A percentile compares a stretch with the other conserved stretches of the same genome.
Evolutionary conservation across 345 rosid species (phyloP).

Genomic region (Brassica nigra): DNA sequence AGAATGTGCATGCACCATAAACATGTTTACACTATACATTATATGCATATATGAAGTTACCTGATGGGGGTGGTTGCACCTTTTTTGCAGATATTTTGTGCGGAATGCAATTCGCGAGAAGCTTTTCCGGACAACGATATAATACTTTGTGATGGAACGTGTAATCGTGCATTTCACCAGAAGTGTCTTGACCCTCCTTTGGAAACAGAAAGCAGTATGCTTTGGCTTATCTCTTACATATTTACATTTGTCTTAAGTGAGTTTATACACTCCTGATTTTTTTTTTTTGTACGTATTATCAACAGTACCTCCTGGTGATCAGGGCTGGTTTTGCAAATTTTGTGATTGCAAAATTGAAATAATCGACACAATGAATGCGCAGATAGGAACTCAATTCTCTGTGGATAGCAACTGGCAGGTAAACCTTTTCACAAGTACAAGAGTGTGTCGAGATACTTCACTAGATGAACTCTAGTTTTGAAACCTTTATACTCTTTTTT

Average conservation of each 20-base stretch:
- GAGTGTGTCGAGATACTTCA: slow-evolving; percentile 11
- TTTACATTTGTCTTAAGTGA: neutral
- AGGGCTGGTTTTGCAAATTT: slow-evolving; percentile 93
- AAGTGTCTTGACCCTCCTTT: slow-evolving; percentile 90
- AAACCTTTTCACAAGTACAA: slow-evolving; percentile 24
- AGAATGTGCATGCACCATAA: neutral
- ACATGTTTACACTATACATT: neutral
- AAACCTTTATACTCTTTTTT: slow-evolving; percentile 14
- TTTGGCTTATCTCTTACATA: slow-evolving; percentile 9
- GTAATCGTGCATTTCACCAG: slow-evolving; percentile 94
- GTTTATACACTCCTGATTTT: neutral
- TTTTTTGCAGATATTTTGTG: slow-evolving; percentile 82
- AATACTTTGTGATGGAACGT: slow-evolving; percentile 93
- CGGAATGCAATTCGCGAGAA: slow-evolving; percentile 83
- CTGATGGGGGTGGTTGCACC: neutral
- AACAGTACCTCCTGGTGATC: slow-evolving; percentile 96
- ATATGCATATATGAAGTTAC: neutral
- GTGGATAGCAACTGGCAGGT: slow-evolving; percentile 85
- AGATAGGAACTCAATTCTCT: slow-evolving; percentile 75
- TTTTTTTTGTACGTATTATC: slow-evolving; percentile 10
- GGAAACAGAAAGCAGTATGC: slow-evolving; percentile 84
- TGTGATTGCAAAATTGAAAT: slow-evolving; percentile 94
- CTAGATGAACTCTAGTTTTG: slow-evolving; percentile 7
- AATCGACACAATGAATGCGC: slow-evolving; percentile 89
- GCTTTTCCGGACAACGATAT: slow-evolving; percentile 90